A percentile compares a stretch with the other conserved stretches of the same genome.
Conservation (phyloP, 257 asterid species). For the Nemophila menziesii region DNA sequence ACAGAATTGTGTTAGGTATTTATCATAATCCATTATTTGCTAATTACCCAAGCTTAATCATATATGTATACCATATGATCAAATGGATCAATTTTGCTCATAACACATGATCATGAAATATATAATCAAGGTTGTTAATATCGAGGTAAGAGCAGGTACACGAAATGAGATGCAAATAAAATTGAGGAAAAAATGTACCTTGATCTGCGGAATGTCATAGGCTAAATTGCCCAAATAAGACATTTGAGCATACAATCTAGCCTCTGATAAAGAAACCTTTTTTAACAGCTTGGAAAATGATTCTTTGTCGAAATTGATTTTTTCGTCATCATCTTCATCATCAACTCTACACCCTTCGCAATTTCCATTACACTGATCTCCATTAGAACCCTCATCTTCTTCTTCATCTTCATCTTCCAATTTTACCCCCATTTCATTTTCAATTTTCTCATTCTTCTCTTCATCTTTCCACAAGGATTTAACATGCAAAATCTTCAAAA, state of each 20-base stretch:
- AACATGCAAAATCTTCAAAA: slow-evolving; percentile 57
- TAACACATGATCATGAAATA: too few relatives aligned
- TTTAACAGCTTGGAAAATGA: slow-evolving; percentile 67
- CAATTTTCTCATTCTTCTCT: slow-evolving; percentile 13
- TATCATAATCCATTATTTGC: background rate
- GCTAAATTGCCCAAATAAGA: slow-evolving; percentile 82
- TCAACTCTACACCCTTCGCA: slow-evolving; percentile 41
- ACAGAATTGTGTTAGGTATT: background rate
- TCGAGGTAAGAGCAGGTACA: too few relatives aligned
- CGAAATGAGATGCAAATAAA: background rate
- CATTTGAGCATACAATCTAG: slow-evolving; percentile 68
- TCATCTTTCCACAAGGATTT: slow-evolving; percentile 40
- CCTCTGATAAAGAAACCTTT: slow-evolving; percentile 70
- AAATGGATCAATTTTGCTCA: background rate
- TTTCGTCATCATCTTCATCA: slow-evolving; percentile 40
- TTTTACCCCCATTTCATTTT: slow-evolving; percentile 19
- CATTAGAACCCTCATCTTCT: slow-evolving; percentile 3
- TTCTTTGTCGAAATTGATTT: slow-evolving; percentile 43
- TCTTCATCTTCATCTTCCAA: slow-evolving; percentile 21
- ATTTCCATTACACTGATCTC: slow-evolving; percentile 22
- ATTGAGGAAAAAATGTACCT: slow-evolving; percentile 32
- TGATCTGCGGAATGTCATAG: slow-evolving; percentile 67
- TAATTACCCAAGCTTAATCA: too few relatives aligned
- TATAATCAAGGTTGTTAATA: too few relatives aligned
- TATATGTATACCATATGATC: background rate